Evolutionary conservation across 345 rosid species (phyloP), one percentile per base, ranked within the genome.

Genomic region (Cochlearia excelsa): DNA sequence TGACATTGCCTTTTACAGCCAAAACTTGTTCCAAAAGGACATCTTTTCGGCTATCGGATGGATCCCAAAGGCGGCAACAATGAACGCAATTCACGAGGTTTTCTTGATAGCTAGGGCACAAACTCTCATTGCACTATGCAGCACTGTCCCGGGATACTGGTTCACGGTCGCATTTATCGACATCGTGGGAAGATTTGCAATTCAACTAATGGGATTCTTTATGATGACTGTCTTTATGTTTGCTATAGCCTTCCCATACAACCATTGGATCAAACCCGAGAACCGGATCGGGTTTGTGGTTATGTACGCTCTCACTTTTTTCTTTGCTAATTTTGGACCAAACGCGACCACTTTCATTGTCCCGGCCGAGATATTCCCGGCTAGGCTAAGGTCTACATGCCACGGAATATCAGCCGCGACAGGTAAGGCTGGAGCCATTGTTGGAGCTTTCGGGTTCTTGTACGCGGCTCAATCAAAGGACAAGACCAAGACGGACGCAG

Each of bases 291-390:
- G 85, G 7, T 87, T 87, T 6, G 85, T 87, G 8, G 40, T 71
- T 1, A 71, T 84, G 47, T 87, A 87, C 65, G 77, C 89, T 0
- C 57, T 87, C 4, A 81, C 95, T 0, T 87, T 87, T 55, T 87
- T 87, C 77, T 87, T 87, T 6, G 79, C 95, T 4, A 87, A 87
- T 55, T 87, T 87, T 9, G 92, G 90, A 10, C 96, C 92, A 0
- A 88, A 83, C 9, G 81, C 92, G 30, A 84, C 89, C 1, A 87
- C 95, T 0, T 87, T 83, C 51, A 70, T 83, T 5, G 89, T 83
- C 28, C 92, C 89, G 0, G 92, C 87, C 0, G 92, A 85, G 73
- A 83, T 85, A 5, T 87, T 85, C 74, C 95, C 92, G 0, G 88
- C 90, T 0, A 81, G 90, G 53, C 34, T 85, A 37, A 80, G 92